These are phyloP conservation scores for Quillaja saponaria DNA, from an alignment of 306 rosid genomes.

Conservation along the genomic window DNA sequence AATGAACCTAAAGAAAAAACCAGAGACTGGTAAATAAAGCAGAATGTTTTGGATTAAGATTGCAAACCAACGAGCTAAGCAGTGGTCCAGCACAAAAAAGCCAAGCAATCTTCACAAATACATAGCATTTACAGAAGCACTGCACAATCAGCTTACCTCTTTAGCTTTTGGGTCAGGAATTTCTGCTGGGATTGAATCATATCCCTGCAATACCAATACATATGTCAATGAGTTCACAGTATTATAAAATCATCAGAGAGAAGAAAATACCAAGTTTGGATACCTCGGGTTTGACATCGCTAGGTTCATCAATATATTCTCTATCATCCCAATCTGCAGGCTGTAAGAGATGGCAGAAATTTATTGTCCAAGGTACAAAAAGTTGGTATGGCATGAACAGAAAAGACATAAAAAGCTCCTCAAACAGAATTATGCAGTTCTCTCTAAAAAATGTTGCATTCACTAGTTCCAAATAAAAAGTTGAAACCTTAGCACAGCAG, in stretches of 20 bases:
- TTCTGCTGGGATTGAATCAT: slow-evolving; percentile 84
- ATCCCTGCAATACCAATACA: slow-evolving; percentile 62
- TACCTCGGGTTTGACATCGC: slow-evolving; percentile 54
- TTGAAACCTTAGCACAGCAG: slow-evolving; percentile 10
- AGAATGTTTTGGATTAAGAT: slow-evolving; percentile 11
- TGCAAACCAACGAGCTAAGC: too few relatives aligned
- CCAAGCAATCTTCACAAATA: slow-evolving; percentile 9
- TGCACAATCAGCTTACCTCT: slow-evolving; percentile 54
- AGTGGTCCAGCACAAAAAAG: too few relatives aligned
- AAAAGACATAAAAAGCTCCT: slow-evolving; percentile 2
- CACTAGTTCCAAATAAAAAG: slow-evolving; percentile 5
- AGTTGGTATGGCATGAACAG: neutral
- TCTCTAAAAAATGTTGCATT: neutral
- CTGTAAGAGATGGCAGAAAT: slow-evolving; percentile 33
- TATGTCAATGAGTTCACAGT: slow-evolving; percentile 22
- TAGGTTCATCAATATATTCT: slow-evolving; percentile 50
- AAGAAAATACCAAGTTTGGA: slow-evolving; percentile 14
- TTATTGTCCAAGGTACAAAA: slow-evolving; percentile 22
- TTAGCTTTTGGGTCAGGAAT: slow-evolving; percentile 86
- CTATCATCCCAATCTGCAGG: slow-evolving; percentile 60
- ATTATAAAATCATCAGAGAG: slow-evolving; percentile 13
- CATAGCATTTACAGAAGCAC: neutral
- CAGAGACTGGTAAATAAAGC: neutral
- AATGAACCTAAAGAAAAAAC: slow-evolving; percentile 3
- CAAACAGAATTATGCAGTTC: slow-evolving; percentile 5